Conservation (phyloP, 2,329 filamentous ascomycete species). For the Alternaria incomplexa region DNA sequence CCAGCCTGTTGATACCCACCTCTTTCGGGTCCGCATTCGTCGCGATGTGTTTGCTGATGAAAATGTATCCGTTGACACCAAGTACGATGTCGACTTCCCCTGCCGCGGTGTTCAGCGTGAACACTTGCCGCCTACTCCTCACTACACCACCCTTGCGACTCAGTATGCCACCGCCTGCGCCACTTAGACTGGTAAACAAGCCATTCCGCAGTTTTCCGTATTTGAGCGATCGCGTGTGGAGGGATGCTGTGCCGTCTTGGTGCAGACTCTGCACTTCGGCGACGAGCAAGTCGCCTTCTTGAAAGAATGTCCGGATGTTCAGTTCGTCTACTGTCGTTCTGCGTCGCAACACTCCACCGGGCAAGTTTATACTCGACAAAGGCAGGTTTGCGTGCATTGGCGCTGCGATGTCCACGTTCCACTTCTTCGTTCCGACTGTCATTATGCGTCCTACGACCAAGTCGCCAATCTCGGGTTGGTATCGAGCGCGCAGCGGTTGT, state of each 20-base stretch:
- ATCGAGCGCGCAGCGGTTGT: conserved; percentile 85
- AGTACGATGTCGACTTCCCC: conserved; percentile 83
- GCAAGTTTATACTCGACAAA: conserved; percentile 89
- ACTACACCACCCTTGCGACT: conserved; percentile 73
- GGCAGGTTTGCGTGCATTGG: conserved; percentile 84
- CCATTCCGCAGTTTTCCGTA: conserved; percentile 97
- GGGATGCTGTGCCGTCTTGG: conserved; percentile 80
- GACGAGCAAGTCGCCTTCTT: conserved; percentile 90
- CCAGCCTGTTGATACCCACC: conserved; percentile 78
- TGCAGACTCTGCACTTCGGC: conserved; percentile 93
- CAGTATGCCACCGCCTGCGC: conserved; percentile 70
- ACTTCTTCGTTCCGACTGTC: conserved; percentile 90
- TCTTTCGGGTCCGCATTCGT: conserved; percentile 59
- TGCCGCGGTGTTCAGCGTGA: conserved; percentile 68
- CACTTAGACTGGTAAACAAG: conserved; percentile 81
- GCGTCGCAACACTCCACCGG: conserved; percentile 88
- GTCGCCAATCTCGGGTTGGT: conserved; percentile 95
- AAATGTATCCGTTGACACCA: conserved; percentile 96
- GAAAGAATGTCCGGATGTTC: conserved; percentile 96
- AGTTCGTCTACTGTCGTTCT: conserved; percentile 95
- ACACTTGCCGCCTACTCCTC: conserved; percentile 82
- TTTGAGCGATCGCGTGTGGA: conserved; percentile 89
- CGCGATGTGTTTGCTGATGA: conserved; percentile 85
- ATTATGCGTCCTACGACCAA: conserved; percentile 92
- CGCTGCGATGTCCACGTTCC: conserved; percentile 93